phyloP scores from a whole-genome alignment of 2,329 filamentous ascomycete species.

The Penicillium decumbens region DNA sequence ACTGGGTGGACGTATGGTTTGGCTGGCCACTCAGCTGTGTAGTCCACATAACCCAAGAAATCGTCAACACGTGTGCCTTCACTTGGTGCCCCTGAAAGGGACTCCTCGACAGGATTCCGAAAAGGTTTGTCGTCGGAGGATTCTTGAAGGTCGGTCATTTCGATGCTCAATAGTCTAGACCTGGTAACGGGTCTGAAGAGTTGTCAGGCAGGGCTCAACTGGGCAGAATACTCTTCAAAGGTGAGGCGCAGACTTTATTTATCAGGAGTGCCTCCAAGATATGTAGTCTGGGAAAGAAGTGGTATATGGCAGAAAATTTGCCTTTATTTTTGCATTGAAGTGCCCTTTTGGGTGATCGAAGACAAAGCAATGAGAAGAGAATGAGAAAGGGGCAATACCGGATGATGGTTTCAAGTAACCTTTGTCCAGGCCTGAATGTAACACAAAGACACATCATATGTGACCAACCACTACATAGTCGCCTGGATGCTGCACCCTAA shows the following conservation, averaged over 20 bases:
- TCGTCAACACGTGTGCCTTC: not conserved
- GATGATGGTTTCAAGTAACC: not conserved
- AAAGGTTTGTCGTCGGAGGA: not conserved
- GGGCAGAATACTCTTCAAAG: not conserved
- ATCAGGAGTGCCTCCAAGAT: not conserved
- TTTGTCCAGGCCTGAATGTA: not conserved
- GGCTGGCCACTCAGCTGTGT: not conserved
- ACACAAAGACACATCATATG: not conserved
- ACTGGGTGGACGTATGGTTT: not conserved
- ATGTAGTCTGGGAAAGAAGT: not conserved
- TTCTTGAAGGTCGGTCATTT: not conserved
- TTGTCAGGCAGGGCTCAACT: not conserved
- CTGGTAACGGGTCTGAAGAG: not conserved
- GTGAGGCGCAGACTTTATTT: not conserved
- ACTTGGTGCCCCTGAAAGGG: not conserved
- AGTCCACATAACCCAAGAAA: not conserved
- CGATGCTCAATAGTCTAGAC: not conserved
- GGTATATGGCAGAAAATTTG: not conserved
- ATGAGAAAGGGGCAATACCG: not conserved
- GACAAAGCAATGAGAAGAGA: not conserved
- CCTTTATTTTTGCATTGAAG: not conserved
- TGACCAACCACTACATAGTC: too few relatives aligned
- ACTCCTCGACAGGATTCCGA: not conserved
- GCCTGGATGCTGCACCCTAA: too few relatives aligned
- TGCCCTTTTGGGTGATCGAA: not conserved